Conservation (phyloP, 1,284 basidiomycete species). For the Puccinia polysora region DNA sequence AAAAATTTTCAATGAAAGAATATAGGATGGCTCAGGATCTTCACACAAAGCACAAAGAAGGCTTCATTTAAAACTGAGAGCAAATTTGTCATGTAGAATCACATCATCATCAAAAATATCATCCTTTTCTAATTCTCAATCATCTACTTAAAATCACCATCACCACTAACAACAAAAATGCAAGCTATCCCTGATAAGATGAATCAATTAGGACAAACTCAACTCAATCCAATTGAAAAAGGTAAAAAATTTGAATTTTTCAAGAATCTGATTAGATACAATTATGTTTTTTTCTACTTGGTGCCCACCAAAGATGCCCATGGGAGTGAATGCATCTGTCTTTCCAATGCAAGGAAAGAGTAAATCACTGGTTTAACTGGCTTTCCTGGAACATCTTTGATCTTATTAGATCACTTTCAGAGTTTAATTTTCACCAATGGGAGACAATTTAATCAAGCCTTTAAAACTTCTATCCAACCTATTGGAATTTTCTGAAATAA, state of each 20-base stretch:
- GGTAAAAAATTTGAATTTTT: slow-evolving; percentile 46
- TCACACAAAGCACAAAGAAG: too few relatives aligned
- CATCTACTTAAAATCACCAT: too few relatives aligned
- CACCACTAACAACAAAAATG: too few relatives aligned
- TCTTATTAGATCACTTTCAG: slow-evolving; percentile 37
- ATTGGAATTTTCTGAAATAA: slow-evolving; percentile 90
- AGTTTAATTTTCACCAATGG: slow-evolving; percentile 80
- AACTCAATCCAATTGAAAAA: too few relatives aligned
- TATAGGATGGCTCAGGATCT: too few relatives aligned
- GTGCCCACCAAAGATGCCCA: slow-evolving; percentile 52
- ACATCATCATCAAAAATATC: too few relatives aligned
- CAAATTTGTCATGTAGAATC: too few relatives aligned
- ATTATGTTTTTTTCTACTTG: slow-evolving; percentile 49
- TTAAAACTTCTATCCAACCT: slow-evolving; percentile 71
- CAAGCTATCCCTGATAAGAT: too few relatives aligned
- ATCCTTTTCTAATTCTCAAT: too few relatives aligned
- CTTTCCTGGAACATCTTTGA: slow-evolving; percentile 50
- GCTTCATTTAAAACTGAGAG: too few relatives aligned
- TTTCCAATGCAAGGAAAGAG: slow-evolving; percentile 48
- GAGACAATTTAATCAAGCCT: slow-evolving; percentile 86
- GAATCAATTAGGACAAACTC: neutral
- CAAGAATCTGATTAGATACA: slow-evolving; percentile 16
- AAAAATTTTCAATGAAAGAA: too few relatives aligned
- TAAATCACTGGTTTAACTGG: slow-evolving; percentile 52
- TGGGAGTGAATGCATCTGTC: slow-evolving; percentile 50